Evolutionary conservation across 139 green algal species (phyloP).

Genomic region (Chlorella sp.): DNA sequence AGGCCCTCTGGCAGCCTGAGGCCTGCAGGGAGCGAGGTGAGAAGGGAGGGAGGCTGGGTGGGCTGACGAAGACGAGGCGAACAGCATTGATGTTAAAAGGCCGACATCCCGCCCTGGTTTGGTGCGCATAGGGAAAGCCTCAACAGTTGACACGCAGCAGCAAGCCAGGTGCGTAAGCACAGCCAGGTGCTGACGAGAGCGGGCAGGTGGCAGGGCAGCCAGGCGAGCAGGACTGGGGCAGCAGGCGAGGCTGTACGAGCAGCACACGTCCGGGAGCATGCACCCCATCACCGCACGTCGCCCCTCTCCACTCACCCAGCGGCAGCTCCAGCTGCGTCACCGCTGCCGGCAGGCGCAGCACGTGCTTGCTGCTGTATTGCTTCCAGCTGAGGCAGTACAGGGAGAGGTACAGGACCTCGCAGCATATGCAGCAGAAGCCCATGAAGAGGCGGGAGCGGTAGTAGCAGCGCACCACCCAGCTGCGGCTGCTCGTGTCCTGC

Average conservation of each 20-base stretch:
- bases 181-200: not conserved
- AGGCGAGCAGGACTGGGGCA: not conserved
- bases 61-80: no score
- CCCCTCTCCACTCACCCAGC: not conserved
- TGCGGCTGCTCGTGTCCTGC: slow-evolving; percentile 75
- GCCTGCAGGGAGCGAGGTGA: not conserved
- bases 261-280: not conserved
- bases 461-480: slow-evolving; percentile 88
- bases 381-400: slow-evolving; percentile 49
- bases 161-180: not conserved
- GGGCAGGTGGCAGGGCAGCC: not conserved
- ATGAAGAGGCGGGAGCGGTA: slow-evolving; percentile 95
- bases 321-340: not conserved
- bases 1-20: not conserved
- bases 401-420: slow-evolving; percentile 71
- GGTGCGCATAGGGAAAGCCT: no score
- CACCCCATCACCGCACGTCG: slow-evolving; percentile 8
- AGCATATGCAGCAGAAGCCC: slow-evolving; percentile 94
- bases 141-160: no score
- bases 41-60: no score
- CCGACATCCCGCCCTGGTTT: no score
- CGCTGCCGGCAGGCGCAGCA: slow-evolving; percentile 34
- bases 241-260: no score
- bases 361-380: slow-evolving; percentile 20
- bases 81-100: no score